phyloP scores from a whole-genome alignment of 2,329 filamentous ascomycete species.

The Diaporthe sp. region DNA sequence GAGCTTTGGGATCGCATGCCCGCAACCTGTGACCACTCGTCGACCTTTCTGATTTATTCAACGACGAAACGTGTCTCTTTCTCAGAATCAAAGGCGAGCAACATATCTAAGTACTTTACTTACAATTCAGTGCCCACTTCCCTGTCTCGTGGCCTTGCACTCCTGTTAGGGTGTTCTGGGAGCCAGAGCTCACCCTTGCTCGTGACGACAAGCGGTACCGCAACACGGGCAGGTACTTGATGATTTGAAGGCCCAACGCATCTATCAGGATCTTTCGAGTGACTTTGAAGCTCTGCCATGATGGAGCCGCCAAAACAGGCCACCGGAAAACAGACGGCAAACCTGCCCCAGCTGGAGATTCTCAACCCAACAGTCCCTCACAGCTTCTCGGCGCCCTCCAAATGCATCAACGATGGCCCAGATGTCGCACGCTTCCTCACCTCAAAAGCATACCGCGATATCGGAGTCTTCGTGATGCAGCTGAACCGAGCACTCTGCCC shows the following conservation, averaged over 20 bases:
- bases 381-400: conserved; percentile 76
- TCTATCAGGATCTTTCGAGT: not conserved
- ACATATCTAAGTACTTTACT: not conserved
- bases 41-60: not conserved
- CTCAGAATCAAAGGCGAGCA: not conserved
- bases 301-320: conserved; percentile 26
- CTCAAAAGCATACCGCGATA: conserved; percentile 86
- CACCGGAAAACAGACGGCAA: not conserved
- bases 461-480: conserved; percentile 89
- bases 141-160: no score
- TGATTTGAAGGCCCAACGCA: not conserved
- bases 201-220: not conserved
- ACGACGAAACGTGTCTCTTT: not conserved
- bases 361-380: conserved; percentile 64
- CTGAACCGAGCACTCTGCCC: conserved; percentile 91
- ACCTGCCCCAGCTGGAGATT: conserved; percentile 56
- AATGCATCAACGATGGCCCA: conserved; percentile 85
- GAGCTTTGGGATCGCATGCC: not conserved
- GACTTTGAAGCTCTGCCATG: no score
- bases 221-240: not conserved
- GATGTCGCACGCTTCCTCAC: conserved; percentile 86
- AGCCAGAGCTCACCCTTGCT: not conserved
- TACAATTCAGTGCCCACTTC: no score
- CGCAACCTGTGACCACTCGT: not conserved
- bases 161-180: not conserved